Percentiles rank a stretch among this genome's conserved stretches.
These are phyloP conservation scores for Ulvella scutata DNA, from an alignment of 139 green algal species.

Conservation along the genomic window DNA sequence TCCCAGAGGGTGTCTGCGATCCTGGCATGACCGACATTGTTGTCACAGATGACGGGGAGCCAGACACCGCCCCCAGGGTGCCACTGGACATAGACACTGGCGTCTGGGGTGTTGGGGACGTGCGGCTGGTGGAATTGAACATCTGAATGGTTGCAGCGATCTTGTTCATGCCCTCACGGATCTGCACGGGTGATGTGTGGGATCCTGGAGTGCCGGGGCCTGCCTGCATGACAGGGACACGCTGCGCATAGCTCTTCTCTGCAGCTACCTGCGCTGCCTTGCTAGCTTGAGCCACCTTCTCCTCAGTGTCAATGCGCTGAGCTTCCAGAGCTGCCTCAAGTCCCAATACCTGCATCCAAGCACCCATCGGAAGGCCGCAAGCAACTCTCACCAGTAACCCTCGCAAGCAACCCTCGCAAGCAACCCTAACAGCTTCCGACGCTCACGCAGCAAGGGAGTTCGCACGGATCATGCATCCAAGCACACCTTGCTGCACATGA, in stretches of 20 bases:
- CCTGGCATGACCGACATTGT: background rate
- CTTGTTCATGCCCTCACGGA: background rate
- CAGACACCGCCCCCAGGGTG: slow-evolving; percentile 3
- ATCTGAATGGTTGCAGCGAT: background rate
- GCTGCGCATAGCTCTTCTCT: too few relatives aligned
- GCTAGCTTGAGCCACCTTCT: background rate
- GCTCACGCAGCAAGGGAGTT: too few relatives aligned
- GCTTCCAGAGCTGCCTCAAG: background rate
- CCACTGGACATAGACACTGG: background rate
- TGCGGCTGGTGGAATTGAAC: background rate
- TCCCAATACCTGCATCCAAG: too few relatives aligned
- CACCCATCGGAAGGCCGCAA: too few relatives aligned
- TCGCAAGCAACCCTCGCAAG: too few relatives aligned
- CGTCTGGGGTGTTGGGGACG: background rate
- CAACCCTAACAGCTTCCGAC: too few relatives aligned
- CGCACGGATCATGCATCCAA: too few relatives aligned
- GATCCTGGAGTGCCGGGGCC: background rate
- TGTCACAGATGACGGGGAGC: background rate
- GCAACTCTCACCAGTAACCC: too few relatives aligned
- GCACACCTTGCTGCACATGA: too few relatives aligned
- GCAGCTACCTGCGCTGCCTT: background rate
- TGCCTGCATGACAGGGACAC: too few relatives aligned
- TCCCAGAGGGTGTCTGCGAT: background rate
- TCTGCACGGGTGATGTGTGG: background rate
- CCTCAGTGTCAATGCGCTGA: background rate